Evolutionary conservation across 148 eudicot species (phyloP).

Genomic region (Beta vulgaris): DNA sequence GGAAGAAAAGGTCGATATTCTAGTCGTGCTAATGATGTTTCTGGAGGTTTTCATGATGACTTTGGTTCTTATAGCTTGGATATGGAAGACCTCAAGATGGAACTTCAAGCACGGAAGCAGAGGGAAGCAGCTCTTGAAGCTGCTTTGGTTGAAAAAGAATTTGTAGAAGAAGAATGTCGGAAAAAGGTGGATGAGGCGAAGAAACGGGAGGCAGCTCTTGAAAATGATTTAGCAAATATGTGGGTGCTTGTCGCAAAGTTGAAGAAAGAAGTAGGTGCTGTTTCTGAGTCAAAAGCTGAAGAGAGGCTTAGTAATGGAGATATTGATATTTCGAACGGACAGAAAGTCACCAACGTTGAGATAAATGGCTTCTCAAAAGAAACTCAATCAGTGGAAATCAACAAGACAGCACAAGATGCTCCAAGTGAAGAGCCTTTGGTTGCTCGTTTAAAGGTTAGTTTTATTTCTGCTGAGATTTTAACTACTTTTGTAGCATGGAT

Average conservation of each 20-base stretch:
- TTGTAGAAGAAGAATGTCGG: constrained; percentile 62
- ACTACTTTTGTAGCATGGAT: not conserved
- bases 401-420: constrained; percentile 37
- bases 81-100: constrained; percentile 71
- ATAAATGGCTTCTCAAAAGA: constrained; percentile 47
- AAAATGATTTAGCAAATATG: constrained; percentile 96
- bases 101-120: constrained; percentile 76
- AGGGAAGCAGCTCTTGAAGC: constrained; percentile 83
- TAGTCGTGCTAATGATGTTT: constrained; percentile 52
- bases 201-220: constrained; percentile 74
- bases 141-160: constrained; percentile 86
- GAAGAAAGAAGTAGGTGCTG: constrained; percentile 63
- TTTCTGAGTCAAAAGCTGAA: constrained; percentile 35
- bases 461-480: not conserved
- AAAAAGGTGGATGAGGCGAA: constrained; percentile 79
- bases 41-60: constrained; percentile 53
- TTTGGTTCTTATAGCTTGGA: constrained; percentile 67
- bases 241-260: constrained; percentile 98
- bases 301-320: constrained; percentile 37
- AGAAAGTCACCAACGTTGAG: constrained; percentile 33
- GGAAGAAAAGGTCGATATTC: constrained; percentile 63
- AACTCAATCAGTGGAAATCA: constrained; percentile 39
- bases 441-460: constrained; percentile 70
- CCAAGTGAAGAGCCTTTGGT: constrained; percentile 83
- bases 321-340: constrained; percentile 32